These are phyloP conservation scores for Dipteronia sinensis DNA, from an alignment of 345 rosid genomes.

Conservation along the genomic window DNA sequence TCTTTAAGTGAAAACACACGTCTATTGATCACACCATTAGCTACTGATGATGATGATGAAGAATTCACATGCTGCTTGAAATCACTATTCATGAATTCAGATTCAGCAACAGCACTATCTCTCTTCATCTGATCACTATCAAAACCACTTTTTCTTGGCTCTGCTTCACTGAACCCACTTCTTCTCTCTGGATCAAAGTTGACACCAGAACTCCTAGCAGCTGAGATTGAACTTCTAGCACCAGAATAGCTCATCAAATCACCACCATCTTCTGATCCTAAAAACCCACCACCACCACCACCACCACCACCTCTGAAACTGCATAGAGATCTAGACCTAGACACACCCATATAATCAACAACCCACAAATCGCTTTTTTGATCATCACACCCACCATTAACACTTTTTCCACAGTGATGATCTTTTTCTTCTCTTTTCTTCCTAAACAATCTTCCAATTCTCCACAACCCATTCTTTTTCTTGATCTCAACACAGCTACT, in stretches of 20 bases:
- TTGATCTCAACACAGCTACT: conserved; percentile 91
- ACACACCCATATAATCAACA: conserved; percentile 69
- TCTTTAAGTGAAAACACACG: conserved; percentile 76
- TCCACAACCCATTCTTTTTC: conserved; percentile 77
- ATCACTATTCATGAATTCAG: conserved; percentile 25
- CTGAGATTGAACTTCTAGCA: conserved; percentile 62
- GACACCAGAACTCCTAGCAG: conserved; percentile 85
- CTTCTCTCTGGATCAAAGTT: conserved; percentile 75
- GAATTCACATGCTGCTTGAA: conserved; percentile 1
- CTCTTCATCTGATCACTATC: conserved; percentile 35
- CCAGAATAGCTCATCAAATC: conserved; percentile 56
- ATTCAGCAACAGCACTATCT: conserved; percentile 34
- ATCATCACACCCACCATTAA: conserved; percentile 40
- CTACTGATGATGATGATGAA: conserved; percentile 4
- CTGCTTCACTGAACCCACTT: conserved; percentile 77
- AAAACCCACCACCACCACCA: conserved; percentile 35
- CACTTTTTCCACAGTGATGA: conserved; percentile 34
- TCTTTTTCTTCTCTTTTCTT: conserved; percentile 50
- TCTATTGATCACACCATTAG: conserved; percentile 34
- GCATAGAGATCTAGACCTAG: conserved; percentile 91
- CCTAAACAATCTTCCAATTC: conserved; percentile 70
- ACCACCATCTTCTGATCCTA: conserved; percentile 73
- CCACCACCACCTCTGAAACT: conserved; percentile 70
- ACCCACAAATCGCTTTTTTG: conserved; percentile 74
- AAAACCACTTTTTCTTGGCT: conserved; percentile 56